A percentile compares a stretch with the other conserved stretches of the same genome.
phyloP scores from a whole-genome alignment of 2,329 filamentous ascomycete species.

The Colletotrichum eleusines region DNA sequence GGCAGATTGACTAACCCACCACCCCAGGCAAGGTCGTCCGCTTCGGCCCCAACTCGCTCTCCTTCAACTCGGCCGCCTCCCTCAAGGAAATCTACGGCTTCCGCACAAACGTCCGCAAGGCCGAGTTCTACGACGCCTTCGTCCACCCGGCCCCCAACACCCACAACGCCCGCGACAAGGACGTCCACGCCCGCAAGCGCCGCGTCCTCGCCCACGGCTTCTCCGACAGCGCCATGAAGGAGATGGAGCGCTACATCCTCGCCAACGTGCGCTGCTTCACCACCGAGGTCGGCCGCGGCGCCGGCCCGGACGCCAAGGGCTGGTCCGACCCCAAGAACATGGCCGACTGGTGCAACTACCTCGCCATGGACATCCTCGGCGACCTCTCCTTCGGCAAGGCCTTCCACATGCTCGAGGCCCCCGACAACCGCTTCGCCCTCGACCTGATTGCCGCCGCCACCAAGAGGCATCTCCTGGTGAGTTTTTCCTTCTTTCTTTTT shows the following conservation, averaged over 20 bases:
- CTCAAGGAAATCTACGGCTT: constrained; percentile 76
- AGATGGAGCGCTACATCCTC: constrained; percentile 76
- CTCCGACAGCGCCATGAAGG: constrained; percentile 73
- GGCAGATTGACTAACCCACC: constrained; percentile 1
- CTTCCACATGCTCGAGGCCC: constrained; percentile 70
- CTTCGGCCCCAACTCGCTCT: constrained; percentile 81
- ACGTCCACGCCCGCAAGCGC: constrained; percentile 76
- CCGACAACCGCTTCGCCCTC: constrained; percentile 74
- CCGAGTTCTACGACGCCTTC: constrained; percentile 80
- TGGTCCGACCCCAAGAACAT: constrained; percentile 73
- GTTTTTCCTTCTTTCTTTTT: constrained; percentile 45
- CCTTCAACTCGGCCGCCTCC: constrained; percentile 79
- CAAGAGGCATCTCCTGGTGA: constrained; percentile 75
- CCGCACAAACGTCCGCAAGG: constrained; percentile 73
- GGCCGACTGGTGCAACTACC: constrained; percentile 72
- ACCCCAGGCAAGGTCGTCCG: constrained; percentile 73
- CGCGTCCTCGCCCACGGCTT: constrained; percentile 80
- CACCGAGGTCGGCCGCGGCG: constrained; percentile 61
- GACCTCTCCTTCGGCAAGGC: constrained; percentile 72
- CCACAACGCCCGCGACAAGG: constrained; percentile 78
- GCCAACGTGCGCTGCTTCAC: constrained; percentile 76
- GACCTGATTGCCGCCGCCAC: constrained; percentile 76
- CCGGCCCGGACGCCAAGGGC: constrained; percentile 62
- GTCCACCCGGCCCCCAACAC: constrained; percentile 79
- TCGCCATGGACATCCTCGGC: constrained; percentile 73